phyloP scores from a whole-genome alignment of 208 protist species.

The Baffinella frigidus region DNA sequence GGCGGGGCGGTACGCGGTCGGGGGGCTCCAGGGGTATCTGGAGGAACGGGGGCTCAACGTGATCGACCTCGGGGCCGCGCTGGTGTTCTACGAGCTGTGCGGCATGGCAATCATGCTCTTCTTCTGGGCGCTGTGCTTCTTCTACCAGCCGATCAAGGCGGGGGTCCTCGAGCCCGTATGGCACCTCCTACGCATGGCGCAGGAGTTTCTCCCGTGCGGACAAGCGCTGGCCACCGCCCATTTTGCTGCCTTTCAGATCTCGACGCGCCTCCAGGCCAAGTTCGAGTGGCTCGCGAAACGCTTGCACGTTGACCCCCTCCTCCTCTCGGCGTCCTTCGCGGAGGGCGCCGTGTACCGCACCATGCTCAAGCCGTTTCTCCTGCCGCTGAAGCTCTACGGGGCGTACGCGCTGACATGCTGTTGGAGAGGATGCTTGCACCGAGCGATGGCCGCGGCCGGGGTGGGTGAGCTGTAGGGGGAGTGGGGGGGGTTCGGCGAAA shows the following conservation, averaged over 20 bases:
- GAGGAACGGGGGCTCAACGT: neutral
- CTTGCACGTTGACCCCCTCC: neutral
- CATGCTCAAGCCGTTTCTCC: neutral
- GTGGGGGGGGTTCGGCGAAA: too few relatives aligned
- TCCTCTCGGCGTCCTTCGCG: neutral
- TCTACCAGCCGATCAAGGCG: neutral
- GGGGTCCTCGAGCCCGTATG: neutral
- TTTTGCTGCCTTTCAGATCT: neutral
- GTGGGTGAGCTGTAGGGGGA: too few relatives aligned
- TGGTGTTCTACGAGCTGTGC: neutral
- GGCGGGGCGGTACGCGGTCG: slow-evolving; percentile 16
- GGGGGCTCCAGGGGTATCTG: neutral
- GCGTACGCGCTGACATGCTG: neutral
- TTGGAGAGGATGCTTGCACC: too few relatives aligned
- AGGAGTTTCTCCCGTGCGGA: neutral
- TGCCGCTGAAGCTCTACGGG: slow-evolving; percentile 2
- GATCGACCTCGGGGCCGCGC: neutral
- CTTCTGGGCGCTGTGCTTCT: slow-evolving; percentile 5
- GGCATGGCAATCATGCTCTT: neutral
- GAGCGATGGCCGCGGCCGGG: too few relatives aligned
- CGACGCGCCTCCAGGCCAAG: neutral
- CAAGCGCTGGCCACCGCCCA: neutral
- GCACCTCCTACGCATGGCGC: neutral
- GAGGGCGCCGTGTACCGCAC: slow-evolving; percentile 6
- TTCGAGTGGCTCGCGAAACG: neutral